phyloP scores from a whole-genome alignment of 2,329 filamentous ascomycete genomes.

The Arthroderma uncinatum region DNA sequence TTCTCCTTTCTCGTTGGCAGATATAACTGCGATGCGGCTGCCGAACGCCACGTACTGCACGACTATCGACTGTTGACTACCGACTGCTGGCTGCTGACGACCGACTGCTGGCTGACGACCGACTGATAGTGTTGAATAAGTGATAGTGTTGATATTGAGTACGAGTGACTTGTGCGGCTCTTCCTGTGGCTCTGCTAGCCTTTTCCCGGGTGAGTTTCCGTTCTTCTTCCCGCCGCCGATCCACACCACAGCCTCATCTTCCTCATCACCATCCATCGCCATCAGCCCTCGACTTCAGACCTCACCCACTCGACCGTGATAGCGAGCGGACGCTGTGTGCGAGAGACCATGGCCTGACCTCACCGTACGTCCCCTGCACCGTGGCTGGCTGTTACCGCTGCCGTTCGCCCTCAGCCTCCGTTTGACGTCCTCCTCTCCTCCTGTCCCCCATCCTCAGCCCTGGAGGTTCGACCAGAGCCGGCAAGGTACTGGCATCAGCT shows the following conservation, averaged over 20 bases:
- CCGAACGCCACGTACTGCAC: no score
- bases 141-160: no score
- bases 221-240: slow-evolving; percentile 8
- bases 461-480: no score
- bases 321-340: not conserved
- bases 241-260: slow-evolving; percentile 9
- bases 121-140: no score
- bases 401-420: not conserved
- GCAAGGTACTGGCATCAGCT: no score
- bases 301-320: no score
- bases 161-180: slow-evolving; percentile 4
- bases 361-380: not conserved
- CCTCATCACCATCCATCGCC: not conserved
- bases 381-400: not conserved
- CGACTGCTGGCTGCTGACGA: no score
- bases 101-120: no score
- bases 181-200: slow-evolving; percentile 5
- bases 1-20: no score
- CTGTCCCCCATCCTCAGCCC: not conserved
- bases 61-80: no score
- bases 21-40: no score
- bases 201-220: slow-evolving; percentile 6
- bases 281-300: no score
- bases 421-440: not conserved
- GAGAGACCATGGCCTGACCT: not conserved